Evolutionary conservation across 2,329 filamentous ascomycete species (phyloP).

Genomic region (Coniochaeta sp.): DNA sequence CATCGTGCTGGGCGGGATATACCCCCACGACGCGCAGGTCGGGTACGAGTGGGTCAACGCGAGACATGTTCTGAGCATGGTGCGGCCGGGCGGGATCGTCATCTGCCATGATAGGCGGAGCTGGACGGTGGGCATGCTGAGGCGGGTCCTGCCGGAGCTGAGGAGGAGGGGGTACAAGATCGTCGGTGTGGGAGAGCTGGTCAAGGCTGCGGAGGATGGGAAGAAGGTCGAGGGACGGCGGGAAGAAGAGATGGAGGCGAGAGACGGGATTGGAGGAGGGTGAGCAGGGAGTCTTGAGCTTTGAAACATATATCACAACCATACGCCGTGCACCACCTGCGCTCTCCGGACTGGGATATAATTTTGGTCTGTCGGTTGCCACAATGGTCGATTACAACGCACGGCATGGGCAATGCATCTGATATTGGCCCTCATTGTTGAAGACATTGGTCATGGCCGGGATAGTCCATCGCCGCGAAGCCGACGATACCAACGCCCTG

Average conservation of each 20-base stretch:
- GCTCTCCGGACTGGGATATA: not conserved
- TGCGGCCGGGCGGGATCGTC: conserved; percentile 68
- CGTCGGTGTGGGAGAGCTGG: conserved; percentile 62
- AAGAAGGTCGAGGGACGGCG: conserved; percentile 29
- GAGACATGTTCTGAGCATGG: conserved; percentile 72
- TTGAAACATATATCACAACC: not conserved
- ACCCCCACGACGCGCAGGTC: conserved; percentile 89
- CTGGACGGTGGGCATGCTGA: conserved; percentile 81
- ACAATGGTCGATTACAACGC: too few species aligned
- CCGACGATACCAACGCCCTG: not conserved
- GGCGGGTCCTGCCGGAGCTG: conserved; percentile 64
- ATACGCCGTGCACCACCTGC: not conserved
- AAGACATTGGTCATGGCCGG: not conserved
- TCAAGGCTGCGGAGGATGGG: not conserved
- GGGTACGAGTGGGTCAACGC: conserved; percentile 63
- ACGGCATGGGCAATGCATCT: too few species aligned
- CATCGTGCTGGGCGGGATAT: conserved; percentile 76
- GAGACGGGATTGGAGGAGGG: not conserved
- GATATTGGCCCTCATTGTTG: too few species aligned
- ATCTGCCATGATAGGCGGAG: conserved; percentile 77
- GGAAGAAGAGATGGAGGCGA: not conserved
- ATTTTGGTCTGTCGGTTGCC: too few species aligned
- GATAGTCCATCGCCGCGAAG: not conserved
- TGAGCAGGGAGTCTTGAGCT: not conserved
- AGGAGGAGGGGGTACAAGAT: conserved; percentile 62